These are phyloP conservation scores for Fusarium verrucosum DNA, from an alignment of 2,329 filamentous ascomycete species.

Conservation along the genomic window DNA sequence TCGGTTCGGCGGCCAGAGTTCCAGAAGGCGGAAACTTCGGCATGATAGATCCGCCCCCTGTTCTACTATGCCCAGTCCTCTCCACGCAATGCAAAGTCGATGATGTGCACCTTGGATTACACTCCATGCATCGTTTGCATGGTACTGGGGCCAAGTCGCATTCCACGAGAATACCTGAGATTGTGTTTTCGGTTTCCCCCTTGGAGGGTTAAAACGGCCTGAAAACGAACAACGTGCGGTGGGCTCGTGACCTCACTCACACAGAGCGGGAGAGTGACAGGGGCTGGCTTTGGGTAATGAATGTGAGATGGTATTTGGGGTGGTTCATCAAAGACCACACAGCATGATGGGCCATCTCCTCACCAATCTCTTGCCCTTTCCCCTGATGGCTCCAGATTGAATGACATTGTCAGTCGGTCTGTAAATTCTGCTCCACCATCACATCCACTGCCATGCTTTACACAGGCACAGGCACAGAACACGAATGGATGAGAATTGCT, in stretches of 20 bases:
- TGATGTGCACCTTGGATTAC: conserved; percentile 11
- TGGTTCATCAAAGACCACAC: conserved; percentile 7
- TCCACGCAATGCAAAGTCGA: conserved; percentile 4
- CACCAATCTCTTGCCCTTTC: conserved; percentile 25
- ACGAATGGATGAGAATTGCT: background rate
- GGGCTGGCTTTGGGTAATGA: conserved; percentile 4
- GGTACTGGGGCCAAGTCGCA: background rate
- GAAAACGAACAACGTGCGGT: conserved; percentile 6
- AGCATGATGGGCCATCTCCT: conserved; percentile 26
- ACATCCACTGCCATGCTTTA: conserved; percentile 19
- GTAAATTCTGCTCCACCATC: conserved; percentile 20
- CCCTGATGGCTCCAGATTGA: conserved; percentile 10
- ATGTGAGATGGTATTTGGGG: conserved; percentile 19
- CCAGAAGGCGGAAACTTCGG: conserved; percentile 28
- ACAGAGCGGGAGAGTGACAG: conserved; percentile 31
- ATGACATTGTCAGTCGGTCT: conserved; percentile 5
- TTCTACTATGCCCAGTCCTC: background rate
- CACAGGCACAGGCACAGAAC: background rate
- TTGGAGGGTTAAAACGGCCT: background rate
- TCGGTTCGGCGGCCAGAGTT: conserved; percentile 23
- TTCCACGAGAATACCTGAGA: background rate
- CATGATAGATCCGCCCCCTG: conserved; percentile 20
- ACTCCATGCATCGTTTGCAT: background rate
- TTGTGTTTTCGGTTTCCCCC: background rate
- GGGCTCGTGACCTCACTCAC: conserved; percentile 37